phyloP scores from a whole-genome alignment of 139 green algal species.

The Bryopsis sp. region DNA sequence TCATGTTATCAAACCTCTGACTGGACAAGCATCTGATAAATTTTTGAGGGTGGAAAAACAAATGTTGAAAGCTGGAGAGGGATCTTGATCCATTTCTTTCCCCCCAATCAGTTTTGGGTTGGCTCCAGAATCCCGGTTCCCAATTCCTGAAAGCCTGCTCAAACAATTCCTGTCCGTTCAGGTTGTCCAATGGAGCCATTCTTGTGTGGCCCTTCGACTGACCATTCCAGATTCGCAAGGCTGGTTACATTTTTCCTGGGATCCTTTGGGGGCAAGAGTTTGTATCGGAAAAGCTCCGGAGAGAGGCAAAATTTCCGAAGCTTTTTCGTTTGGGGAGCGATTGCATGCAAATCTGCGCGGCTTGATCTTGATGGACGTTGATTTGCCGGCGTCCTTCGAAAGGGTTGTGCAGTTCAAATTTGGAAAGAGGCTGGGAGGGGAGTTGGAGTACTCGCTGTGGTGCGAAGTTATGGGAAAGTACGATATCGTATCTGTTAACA shows the following conservation, averaged over 20 bases:
- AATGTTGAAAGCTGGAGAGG: background rate
- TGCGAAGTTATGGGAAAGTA: conserved; percentile 67
- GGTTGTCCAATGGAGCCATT: conserved; percentile 46
- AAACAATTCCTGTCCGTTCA: conserved; percentile 17
- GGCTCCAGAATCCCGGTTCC: background rate
- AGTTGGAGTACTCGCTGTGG: conserved; percentile 34
- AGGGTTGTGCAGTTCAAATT: conserved; percentile 58
- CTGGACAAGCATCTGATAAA: no score
- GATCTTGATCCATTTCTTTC: background rate
- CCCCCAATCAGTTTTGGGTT: background rate
- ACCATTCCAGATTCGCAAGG: conserved; percentile 24
- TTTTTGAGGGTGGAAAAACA: no score
- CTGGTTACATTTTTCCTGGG: conserved; percentile 72
- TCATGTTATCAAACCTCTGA: no score
- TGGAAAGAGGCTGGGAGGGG: conserved; percentile 36
- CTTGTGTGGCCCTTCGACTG: conserved; percentile 45
- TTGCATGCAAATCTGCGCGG: conserved; percentile 33
- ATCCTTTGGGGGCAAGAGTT: conserved; percentile 42
- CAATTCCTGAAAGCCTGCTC: no score
- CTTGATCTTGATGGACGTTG: conserved; percentile 44
- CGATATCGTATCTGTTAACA: background rate
- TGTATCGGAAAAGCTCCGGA: conserved; percentile 26
- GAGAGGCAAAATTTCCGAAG: conserved; percentile 29
- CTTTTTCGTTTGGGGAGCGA: conserved; percentile 29
- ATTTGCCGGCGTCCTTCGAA: conserved; percentile 59